These are phyloP conservation scores for Trichosporon asahii DNA, from an alignment of 1,284 basidiomycete genomes.

Conservation along the genomic window DNA sequence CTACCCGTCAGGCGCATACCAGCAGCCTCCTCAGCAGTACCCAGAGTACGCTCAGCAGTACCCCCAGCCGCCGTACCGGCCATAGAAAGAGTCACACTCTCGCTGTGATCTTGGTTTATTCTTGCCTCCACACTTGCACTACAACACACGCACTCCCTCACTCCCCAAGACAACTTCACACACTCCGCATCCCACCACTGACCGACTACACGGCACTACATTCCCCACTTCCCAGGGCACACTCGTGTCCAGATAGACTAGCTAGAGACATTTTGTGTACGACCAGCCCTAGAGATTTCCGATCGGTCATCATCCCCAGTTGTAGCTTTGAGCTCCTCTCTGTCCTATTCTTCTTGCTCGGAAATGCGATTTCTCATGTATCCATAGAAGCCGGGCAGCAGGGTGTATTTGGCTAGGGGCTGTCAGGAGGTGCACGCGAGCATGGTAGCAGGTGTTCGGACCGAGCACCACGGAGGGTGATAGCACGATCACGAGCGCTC, in stretches of 20 bases:
- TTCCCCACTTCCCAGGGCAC: background rate
- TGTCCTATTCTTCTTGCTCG: background rate
- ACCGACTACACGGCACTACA: background rate
- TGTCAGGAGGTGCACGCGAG: background rate
- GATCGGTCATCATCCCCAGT: background rate
- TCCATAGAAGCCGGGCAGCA: background rate
- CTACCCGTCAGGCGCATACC: background rate
- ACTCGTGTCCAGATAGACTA: background rate
- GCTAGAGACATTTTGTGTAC: slow-evolving; percentile 6
- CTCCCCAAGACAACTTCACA: background rate
- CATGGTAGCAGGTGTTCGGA: background rate
- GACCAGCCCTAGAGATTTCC: background rate
- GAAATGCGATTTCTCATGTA: background rate
- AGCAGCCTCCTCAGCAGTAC: background rate
- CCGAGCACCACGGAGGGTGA: background rate
- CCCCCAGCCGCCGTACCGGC: background rate
- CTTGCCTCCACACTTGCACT: background rate
- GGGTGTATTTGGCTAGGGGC: too few species aligned
- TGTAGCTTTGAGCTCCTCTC: background rate
- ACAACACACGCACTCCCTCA: background rate
- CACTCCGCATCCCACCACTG: too few species aligned
- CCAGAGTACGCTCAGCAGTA: too few species aligned
- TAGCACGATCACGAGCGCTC: background rate
- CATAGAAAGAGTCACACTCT: background rate
- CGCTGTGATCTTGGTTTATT: background rate